These are phyloP conservation scores for Ogataea neopini DNA, from an alignment of 805 yeast species.

Conservation along the genomic window DNA sequence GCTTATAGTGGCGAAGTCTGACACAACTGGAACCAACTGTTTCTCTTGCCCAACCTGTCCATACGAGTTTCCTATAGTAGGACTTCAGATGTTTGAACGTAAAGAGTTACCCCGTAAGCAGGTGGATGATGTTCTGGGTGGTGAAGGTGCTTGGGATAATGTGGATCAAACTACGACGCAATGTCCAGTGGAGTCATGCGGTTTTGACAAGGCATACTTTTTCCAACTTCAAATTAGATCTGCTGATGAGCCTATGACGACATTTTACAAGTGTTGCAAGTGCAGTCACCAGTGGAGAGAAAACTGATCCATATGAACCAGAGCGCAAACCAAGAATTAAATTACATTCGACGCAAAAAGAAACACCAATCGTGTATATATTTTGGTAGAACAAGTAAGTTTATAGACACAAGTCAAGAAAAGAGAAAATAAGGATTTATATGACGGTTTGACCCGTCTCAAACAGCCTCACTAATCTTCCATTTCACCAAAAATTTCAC, in stretches of 20 bases:
- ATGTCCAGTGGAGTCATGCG: slow-evolving; percentile 87
- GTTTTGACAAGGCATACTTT: slow-evolving; percentile 88
- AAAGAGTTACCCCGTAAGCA: slow-evolving; percentile 81
- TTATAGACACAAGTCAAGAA: slow-evolving; percentile 2
- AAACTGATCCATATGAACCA: slow-evolving; percentile 45
- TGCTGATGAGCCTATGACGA: slow-evolving; percentile 99
- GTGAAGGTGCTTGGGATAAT: slow-evolving; percentile 98
- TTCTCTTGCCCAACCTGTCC: slow-evolving; percentile 95
- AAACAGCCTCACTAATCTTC: slow-evolving; percentile 25
- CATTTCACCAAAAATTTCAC: slow-evolving; percentile 39
- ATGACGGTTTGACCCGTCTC: neutral
- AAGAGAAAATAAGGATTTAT: neutral
- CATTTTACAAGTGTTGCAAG: slow-evolving; percentile 91
- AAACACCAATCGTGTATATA: slow-evolving; percentile 1
- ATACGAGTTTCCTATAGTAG: slow-evolving; percentile 85
- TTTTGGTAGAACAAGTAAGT: slow-evolving; percentile 5
- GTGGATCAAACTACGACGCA: slow-evolving; percentile 94
- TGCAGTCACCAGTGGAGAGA: slow-evolving; percentile 98
- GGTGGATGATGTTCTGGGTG: slow-evolving; percentile 95
- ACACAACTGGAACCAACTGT: slow-evolving; percentile 52
- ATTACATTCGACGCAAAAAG: neutral
- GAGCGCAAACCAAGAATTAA: neutral
- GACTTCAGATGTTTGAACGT: slow-evolving; percentile 82
- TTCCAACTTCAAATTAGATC: slow-evolving; percentile 95
- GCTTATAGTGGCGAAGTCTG: slow-evolving; percentile 70